These are phyloP conservation scores for Paracorniculantispora psalliotae DNA, from an alignment of 2,329 filamentous ascomycete species.

Conservation along the genomic window DNA sequence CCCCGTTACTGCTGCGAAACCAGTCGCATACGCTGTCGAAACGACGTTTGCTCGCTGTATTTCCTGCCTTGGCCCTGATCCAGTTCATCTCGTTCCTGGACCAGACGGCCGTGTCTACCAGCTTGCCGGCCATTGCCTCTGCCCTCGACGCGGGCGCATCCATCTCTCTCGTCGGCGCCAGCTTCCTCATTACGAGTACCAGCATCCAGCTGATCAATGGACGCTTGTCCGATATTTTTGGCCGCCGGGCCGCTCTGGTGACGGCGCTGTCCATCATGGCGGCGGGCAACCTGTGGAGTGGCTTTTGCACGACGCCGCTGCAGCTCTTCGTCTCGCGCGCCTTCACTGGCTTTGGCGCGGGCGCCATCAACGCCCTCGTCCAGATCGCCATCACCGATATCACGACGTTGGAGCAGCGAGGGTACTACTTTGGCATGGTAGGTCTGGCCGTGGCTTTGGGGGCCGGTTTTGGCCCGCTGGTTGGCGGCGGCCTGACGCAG, in stretches of 20 bases:
- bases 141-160: slow-evolving; percentile 4
- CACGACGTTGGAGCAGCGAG: slow-evolving; percentile 1
- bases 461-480: background rate
- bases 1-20: slow-evolving; percentile 2
- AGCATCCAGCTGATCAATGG: slow-evolving; percentile 8
- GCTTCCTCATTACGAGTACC: slow-evolving; percentile 7
- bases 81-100: slow-evolving; percentile 10
- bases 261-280: slow-evolving; percentile 3
- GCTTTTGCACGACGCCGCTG: background rate
- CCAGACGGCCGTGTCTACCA: slow-evolving; percentile 7
- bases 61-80: background rate
- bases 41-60: background rate
- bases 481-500: slow-evolving; percentile 5
- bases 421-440: slow-evolving; percentile 6
- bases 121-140: background rate
- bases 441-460: background rate
- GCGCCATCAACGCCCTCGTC: slow-evolving; percentile 6
- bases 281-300: slow-evolving; percentile 8
- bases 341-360: background rate
- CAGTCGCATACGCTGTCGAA: background rate
- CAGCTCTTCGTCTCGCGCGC: slow-evolving; percentile 6
- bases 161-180: slow-evolving; percentile 7
- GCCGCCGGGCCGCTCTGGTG: background rate
- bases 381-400: slow-evolving; percentile 7
- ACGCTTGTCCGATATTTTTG: slow-evolving; percentile 3